Percentiles rank a stretch among this genome's conserved stretches.
Evolutionary conservation across 768 basidiomycete genomes (phyloP).

Genomic region (Clathrus columnatus): DNA sequence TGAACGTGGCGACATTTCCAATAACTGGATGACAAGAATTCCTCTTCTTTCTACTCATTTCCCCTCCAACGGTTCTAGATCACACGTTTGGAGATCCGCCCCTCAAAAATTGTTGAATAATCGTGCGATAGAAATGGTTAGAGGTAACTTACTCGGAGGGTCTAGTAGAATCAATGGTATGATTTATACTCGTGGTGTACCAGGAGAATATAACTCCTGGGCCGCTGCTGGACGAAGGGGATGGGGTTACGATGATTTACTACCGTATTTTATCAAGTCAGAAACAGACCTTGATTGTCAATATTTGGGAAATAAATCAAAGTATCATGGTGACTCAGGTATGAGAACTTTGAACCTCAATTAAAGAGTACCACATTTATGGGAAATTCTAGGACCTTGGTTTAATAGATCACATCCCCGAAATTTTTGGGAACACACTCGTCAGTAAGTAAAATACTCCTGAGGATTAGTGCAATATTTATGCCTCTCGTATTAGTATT

Average conservation of each 20-base stretch:
- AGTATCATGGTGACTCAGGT: background rate
- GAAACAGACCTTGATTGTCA: conserved; percentile 13
- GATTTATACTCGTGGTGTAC: conserved; percentile 21
- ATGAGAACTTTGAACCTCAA: background rate
- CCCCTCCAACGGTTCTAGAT: background rate
- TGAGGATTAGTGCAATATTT: background rate
- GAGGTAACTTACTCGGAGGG: conserved; percentile 18
- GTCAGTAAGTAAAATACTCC: background rate
- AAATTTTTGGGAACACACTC: background rate
- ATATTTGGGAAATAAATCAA: too few relatives aligned
- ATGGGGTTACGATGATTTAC: conserved; percentile 28
- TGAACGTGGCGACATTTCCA: conserved; percentile 19
- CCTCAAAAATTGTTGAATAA: background rate
- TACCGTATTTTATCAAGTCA: conserved; percentile 27
- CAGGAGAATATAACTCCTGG: conserved; percentile 28
- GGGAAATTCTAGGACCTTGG: background rate
- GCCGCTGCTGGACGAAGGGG: conserved; percentile 22
- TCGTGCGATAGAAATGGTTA: conserved; percentile 15
- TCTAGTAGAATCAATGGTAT: conserved; percentile 7
- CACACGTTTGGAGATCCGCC: conserved; percentile 1
- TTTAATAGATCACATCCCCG: background rate
- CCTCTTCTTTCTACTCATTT: conserved; percentile 24
- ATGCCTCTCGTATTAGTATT: background rate
- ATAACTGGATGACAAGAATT: conserved; percentile 25
- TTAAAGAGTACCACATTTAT: background rate